Evolutionary conservation across 148 eudicot species (phyloP).

Genomic region (Rhododendron griersonianum): DNA sequence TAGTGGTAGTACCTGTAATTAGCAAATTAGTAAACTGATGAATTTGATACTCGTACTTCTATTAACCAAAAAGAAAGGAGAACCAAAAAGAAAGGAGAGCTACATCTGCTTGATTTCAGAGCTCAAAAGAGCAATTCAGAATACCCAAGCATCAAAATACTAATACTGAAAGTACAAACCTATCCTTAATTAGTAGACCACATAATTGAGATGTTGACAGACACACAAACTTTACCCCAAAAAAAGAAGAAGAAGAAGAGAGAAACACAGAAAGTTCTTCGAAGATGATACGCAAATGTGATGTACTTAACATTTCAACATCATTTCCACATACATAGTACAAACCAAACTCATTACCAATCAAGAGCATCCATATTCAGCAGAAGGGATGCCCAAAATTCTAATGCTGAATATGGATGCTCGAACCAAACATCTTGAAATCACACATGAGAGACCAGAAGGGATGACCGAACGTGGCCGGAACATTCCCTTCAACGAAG

Average conservation of each 20-base stretch:
- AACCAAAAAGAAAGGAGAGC: background rate
- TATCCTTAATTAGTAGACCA: background rate
- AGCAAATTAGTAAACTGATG: background rate
- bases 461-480: constrained; percentile 79
- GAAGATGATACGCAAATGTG: background rate
- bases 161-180: constrained; percentile 4
- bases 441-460: constrained; percentile 83
- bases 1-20: too few species aligned
- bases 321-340: background rate
- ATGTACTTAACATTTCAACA: too few species aligned
- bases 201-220: background rate
- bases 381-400: background rate
- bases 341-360: background rate
- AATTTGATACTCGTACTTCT: background rate
- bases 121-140: background rate
- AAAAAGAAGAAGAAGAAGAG: background rate
- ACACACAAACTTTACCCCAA: too few species aligned
- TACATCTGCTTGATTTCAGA: background rate
- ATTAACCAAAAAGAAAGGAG: background rate
- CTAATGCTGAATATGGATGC: too few species aligned
- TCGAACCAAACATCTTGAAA: constrained; percentile 73
- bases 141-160: background rate
- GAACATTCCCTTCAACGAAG: constrained; percentile 72
- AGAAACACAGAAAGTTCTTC: background rate
- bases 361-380: background rate